phyloP scores from a whole-genome alignment of 2,329 filamentous ascomycete genomes.

The Monosporascus sp. region DNA sequence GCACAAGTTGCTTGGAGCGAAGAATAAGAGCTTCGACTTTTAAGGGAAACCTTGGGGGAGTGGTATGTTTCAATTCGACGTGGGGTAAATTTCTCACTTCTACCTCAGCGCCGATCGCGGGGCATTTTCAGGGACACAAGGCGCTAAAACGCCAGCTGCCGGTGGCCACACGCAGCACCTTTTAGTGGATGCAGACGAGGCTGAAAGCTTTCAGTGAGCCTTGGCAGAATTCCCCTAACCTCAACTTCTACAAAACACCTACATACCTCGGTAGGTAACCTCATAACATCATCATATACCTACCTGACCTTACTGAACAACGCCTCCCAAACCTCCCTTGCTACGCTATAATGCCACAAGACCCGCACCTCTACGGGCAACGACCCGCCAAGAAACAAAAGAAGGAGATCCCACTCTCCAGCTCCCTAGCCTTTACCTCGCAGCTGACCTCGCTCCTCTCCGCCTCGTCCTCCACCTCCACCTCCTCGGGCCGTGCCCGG shows the following conservation, averaged over 20 bases:
- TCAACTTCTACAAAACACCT: not conserved
- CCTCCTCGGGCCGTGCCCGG: constrained; percentile 45
- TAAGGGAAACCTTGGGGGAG: too few relatives aligned
- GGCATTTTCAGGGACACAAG: constrained; percentile 12
- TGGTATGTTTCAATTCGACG: constrained; percentile 2
- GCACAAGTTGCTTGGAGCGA: too few relatives aligned
- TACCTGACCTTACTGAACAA: too few relatives aligned
- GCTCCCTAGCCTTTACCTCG: constrained; percentile 78
- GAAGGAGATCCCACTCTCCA: constrained; percentile 65
- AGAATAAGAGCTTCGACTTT: too few relatives aligned
- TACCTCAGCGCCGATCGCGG: constrained; percentile 20
- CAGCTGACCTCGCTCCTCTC: constrained; percentile 79
- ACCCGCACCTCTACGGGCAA: constrained; percentile 72
- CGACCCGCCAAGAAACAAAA: constrained; percentile 63
- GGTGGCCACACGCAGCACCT: not conserved
- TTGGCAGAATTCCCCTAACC: not conserved
- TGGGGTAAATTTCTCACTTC: constrained; percentile 12
- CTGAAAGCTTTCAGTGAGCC: too few relatives aligned
- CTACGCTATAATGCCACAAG: constrained; percentile 48
- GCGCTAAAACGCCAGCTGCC: constrained; percentile 6
- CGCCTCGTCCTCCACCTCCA: constrained; percentile 36
- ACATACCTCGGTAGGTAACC: not conserved
- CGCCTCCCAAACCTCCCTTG: too few relatives aligned
- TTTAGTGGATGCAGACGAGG: not conserved
- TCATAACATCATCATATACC: not conserved